phyloP scores from a whole-genome alignment of 139 green algal genomes.

The Tetraselmis chui region DNA sequence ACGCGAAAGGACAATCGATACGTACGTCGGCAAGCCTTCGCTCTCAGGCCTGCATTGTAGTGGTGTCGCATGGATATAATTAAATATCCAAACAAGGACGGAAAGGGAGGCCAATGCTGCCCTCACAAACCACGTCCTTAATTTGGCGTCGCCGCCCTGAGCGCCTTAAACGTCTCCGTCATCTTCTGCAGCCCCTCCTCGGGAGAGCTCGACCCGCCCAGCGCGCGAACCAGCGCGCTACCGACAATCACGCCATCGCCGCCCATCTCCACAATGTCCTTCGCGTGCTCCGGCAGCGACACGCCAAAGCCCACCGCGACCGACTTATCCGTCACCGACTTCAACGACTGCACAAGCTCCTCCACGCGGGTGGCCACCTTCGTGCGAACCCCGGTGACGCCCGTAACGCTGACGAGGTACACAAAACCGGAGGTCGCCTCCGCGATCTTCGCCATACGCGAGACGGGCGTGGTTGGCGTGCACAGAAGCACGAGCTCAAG shows the following conservation, averaged over 20 bases:
- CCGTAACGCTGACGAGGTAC: conserved; percentile 93
- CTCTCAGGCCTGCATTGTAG: background rate
- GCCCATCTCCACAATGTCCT: conserved; percentile 82
- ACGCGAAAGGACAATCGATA: conserved; percentile 29
- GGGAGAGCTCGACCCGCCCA: conserved; percentile 66
- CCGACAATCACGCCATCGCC: conserved; percentile 97
- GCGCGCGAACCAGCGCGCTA: conserved; percentile 76
- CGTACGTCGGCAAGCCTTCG: conserved; percentile 17
- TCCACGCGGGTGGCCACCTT: conserved; percentile 68
- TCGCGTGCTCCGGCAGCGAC: conserved; percentile 69
- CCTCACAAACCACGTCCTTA: conserved; percentile 3
- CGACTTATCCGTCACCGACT: conserved; percentile 70
- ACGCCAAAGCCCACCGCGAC: conserved; percentile 96
- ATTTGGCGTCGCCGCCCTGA: conserved; percentile 1
- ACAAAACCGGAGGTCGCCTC: conserved; percentile 86
- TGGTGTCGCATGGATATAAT: background rate
- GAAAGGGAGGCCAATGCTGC: background rate
- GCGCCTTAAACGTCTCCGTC: background rate
- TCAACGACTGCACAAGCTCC: conserved; percentile 66
- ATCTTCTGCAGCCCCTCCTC: background rate
- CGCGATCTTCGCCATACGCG: conserved; percentile 68
- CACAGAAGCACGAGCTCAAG: conserved; percentile 89
- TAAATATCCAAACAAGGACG: background rate
- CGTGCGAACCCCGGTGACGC: conserved; percentile 76
- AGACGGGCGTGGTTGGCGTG: conserved; percentile 86